Evolutionary conservation across 1,284 basidiomycete genomes (phyloP).

Genomic region (Golubevia pallescens): DNA sequence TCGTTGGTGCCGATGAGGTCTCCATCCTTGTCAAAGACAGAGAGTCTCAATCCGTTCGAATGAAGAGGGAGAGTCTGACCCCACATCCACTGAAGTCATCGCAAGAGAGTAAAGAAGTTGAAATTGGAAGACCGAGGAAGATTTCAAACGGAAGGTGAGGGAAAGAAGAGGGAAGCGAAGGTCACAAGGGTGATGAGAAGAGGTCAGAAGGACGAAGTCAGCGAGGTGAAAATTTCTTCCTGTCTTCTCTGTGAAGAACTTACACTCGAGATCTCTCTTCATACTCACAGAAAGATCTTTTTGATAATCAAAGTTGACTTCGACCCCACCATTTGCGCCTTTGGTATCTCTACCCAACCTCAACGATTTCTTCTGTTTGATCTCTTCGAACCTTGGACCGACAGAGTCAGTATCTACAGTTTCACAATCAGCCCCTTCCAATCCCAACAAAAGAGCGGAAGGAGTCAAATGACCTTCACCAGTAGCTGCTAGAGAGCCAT

Average conservation of each 20-base stretch:
- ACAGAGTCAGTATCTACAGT: constrained; percentile 52
- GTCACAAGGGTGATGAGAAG: too few relatives aligned
- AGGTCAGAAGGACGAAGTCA: background rate
- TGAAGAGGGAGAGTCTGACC: constrained; percentile 54
- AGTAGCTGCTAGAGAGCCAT: constrained; percentile 55
- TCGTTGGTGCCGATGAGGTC: constrained; percentile 59
- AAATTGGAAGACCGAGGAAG: background rate
- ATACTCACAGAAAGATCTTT: constrained; percentile 11
- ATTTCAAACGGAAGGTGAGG: too few relatives aligned
- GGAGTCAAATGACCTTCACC: constrained; percentile 63
- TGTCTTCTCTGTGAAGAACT: background rate
- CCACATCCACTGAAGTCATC: constrained; percentile 53
- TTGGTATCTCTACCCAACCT: constrained; percentile 39
- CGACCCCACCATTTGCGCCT: constrained; percentile 3
- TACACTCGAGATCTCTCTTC: background rate
- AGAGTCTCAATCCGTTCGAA: constrained; percentile 55
- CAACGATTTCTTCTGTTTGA: constrained; percentile 25
- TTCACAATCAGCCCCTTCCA: constrained; percentile 59
- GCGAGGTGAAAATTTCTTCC: constrained; percentile 2
- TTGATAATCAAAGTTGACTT: constrained; percentile 14
- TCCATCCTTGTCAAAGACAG: constrained; percentile 47
- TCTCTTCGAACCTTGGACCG: constrained; percentile 38
- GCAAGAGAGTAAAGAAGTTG: constrained; percentile 38
- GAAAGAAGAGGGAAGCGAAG: too few relatives aligned
- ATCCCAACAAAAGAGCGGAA: constrained; percentile 47